These are phyloP conservation scores for Bjerkandera adusta DNA, from an alignment of 1,284 basidiomycete species.

Conservation along the genomic window DNA sequence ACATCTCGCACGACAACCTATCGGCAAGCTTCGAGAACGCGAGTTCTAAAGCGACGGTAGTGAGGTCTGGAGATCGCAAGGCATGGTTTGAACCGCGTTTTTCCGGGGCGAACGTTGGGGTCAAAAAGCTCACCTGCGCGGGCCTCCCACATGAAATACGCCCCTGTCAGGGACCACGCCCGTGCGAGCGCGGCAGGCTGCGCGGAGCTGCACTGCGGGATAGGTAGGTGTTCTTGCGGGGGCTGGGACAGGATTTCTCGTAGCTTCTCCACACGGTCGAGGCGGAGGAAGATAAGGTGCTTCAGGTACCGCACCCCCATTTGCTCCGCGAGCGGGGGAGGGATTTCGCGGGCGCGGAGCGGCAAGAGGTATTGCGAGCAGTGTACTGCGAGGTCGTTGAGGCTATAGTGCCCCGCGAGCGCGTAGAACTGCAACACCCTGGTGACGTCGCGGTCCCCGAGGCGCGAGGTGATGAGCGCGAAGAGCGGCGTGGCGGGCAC, in stretches of 20 bases:
- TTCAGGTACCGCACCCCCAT: conserved; percentile 41
- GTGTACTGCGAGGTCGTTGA: conserved; percentile 34
- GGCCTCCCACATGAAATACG: conserved; percentile 36
- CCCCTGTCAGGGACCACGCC: conserved; percentile 35
- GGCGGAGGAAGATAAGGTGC: conserved; percentile 39
- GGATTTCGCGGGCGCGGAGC: conserved; percentile 29
- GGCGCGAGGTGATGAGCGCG: too few relatives aligned
- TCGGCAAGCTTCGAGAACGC: conserved; percentile 17
- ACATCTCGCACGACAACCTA: conserved; percentile 35
- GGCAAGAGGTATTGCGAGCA: conserved; percentile 36
- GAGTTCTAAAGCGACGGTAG: background rate
- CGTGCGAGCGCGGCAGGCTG: conserved; percentile 30
- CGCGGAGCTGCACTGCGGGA: conserved; percentile 24
- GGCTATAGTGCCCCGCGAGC: conserved; percentile 32
- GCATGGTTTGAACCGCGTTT: background rate
- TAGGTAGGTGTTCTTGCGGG: conserved; percentile 31
- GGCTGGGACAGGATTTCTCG: conserved; percentile 34
- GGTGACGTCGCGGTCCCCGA: too few relatives aligned
- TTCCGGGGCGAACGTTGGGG: background rate
- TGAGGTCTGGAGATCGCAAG: background rate
- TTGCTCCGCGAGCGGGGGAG: conserved; percentile 31
- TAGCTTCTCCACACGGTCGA: conserved; percentile 33
- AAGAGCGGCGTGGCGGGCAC: conserved; percentile 26
- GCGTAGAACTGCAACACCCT: conserved; percentile 36
- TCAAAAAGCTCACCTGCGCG: conserved; percentile 27